Evolutionary conservation across 1,139 yeast genomes (phyloP), one percentile per base, ranked within the genome.

Genomic region (Geotrichum histeridarum): DNA sequence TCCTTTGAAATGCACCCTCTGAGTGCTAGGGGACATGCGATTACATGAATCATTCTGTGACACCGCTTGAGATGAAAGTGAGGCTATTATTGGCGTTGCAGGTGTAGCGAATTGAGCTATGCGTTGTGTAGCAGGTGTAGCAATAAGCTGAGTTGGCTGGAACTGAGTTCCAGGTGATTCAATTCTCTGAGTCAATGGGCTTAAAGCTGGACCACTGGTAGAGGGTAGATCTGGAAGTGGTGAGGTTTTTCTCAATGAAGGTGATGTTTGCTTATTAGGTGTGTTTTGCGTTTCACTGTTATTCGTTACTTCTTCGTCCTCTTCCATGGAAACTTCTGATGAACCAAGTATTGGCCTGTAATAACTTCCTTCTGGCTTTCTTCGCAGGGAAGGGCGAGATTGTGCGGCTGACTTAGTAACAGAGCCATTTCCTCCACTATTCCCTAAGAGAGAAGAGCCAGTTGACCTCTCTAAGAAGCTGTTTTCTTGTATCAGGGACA

Each of bases 361-460:
- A 17, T 31, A 43, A 31, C 38, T 32, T 32, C 47, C 47, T 43
- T 43, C 30, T 3, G 47, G 38, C 15, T 43, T 43, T n/a, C 47
- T 37, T 14, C 12, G 47, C 15, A 43, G 18, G 6, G 37, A 32
- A 8, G 22, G 37, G 11, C 38, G 27, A 2, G 37, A 32, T 14
- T n/a, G n/a, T 2, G 38, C 12, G 14, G 32, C 39, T 33, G 37
- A 33, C 37, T 33, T 11, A 2, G 14, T 33, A 33, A n/a, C 37
- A 33, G 14, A 11, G 37, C 37, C 37, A 11, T 6, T 33, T 7
- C 14, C 6, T 12, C 37, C 37, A 7, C 6, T 6, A 37, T 37
- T 6, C 15, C 27, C 27, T 22, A 22, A 22, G 5, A 22, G 4
- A 3, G 27, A 22, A 22, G 27, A 22, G 27, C 27, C 5, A 22